Base-by-base conservation (phyloP, 305 asterid genomes). In the Salvia sclarea region DNA sequence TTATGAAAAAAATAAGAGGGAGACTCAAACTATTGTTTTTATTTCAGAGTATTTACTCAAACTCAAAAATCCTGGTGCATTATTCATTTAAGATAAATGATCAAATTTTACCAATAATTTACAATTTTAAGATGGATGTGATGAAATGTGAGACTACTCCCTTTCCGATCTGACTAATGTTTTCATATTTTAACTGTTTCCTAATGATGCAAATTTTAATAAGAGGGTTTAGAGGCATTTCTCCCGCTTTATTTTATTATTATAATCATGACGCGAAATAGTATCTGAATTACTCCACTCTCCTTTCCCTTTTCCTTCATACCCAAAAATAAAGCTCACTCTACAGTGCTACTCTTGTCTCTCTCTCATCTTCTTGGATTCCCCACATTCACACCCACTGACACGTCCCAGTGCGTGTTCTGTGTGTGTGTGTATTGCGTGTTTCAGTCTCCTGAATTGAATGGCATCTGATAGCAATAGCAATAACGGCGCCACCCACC, bases 391-490 rank as follows among this genome's bases (percentile, higher is more conserved):
- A 50, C 69, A 41, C 69, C 52, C 71, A 56, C 76, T 59, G 74
- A 70, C 69, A 53, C 71, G 14, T 69, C 43, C 48, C 16, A 40
- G 76, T 73, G 24, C 21, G 67, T 37, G 74, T 69, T 30, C 69
- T 28, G 75, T 33, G 56, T 70, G 20, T 43, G 37, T 44, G 76
- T 66, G 72, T 43, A 20, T 33, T 56, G 76, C 71, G 61, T 68
- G 62, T 6, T 70, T 55, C 79, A 62, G n/a, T 54, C 41, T 59
- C 75, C 38, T 28, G 7, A 69, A 70, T 69, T 75, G 67, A 76
- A 81, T 84, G 92, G 78, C 88, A 13, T 71, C 89, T 31, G 80
- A 71, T 61, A 40, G 54, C 68, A 57, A 35, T 30, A 37, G 53
- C 55, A 58, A 18, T 61, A 66, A 8, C 18, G 48, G 18, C 52